Conservation (phyloP, 2,329 filamentous ascomycete species). For the Phaeosphaeriaceae sp. region DNA sequence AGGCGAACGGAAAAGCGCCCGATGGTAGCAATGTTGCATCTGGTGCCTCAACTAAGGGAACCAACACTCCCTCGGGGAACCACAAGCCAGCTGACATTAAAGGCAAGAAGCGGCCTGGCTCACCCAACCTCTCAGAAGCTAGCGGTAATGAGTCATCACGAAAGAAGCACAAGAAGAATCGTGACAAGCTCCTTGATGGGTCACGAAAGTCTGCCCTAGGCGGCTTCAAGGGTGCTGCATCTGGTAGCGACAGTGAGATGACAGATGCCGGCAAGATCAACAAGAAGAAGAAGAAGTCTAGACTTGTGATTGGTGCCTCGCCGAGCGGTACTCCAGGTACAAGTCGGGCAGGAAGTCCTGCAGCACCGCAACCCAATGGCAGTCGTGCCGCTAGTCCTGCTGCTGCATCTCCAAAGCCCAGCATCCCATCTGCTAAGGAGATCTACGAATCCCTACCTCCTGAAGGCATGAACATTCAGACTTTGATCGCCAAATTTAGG, state of each 20-base stretch:
- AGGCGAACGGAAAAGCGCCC: slow-evolving; percentile 55
- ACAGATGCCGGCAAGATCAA: slow-evolving; percentile 70
- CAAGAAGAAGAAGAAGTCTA: slow-evolving; percentile 63
- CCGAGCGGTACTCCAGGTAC: slow-evolving; percentile 66
- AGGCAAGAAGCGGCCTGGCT: slow-evolving; percentile 82
- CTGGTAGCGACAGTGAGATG: slow-evolving; percentile 74
- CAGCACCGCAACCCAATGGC: slow-evolving; percentile 32
- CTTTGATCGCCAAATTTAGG: slow-evolving; percentile 52
- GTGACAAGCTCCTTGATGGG: slow-evolving; percentile 33
- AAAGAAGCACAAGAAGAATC: slow-evolving; percentile 59
- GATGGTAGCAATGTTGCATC: slow-evolving; percentile 55
- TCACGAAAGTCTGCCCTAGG: slow-evolving; percentile 34
- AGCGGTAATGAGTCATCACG: slow-evolving; percentile 88
- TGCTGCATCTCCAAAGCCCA: slow-evolving; percentile 18
- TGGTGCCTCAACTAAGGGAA: slow-evolving; percentile 71
- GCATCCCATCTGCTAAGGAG: slow-evolving; percentile 53
- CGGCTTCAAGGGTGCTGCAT: slow-evolving; percentile 56
- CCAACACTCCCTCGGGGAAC: slow-evolving; percentile 68
- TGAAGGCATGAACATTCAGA: slow-evolving; percentile 52
- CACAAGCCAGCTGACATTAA: slow-evolving; percentile 56
- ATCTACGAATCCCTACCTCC: slow-evolving; percentile 53
- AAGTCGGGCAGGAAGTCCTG: slow-evolving; percentile 60
- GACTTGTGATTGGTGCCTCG: slow-evolving; percentile 60
- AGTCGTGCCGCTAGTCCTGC: slow-evolving; percentile 40
- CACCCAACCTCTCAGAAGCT: slow-evolving; percentile 85